phyloP scores from a whole-genome alignment of 495 filamentous ascomycete species.

The Halenospora varia region DNA sequence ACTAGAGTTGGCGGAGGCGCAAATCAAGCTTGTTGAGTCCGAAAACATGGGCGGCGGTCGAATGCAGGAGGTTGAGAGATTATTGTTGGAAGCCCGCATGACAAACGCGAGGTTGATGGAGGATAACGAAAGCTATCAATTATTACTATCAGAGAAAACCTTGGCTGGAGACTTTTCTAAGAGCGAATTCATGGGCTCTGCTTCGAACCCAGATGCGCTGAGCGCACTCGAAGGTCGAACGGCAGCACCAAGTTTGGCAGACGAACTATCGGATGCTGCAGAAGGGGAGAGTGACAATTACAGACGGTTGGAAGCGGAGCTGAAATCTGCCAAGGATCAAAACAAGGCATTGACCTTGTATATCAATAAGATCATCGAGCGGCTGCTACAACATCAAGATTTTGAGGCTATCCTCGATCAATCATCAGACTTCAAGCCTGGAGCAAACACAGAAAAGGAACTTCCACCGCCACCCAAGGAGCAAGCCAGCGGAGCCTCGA shows the following conservation, averaged over 20 bases:
- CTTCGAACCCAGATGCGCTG: conserved; percentile 50
- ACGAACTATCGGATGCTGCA: conserved; percentile 74
- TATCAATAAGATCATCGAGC: conserved; percentile 97
- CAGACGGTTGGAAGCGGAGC: conserved; percentile 70
- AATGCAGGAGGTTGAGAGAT: conserved; percentile 80
- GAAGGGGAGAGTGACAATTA: conserved; percentile 53
- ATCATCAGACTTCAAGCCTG: conserved; percentile 51
- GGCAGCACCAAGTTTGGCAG: conserved; percentile 64
- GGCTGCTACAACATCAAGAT: conserved; percentile 86
- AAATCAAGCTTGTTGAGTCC: conserved; percentile 92
- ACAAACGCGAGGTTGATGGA: conserved; percentile 94
- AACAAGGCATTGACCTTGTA: conserved; percentile 96
- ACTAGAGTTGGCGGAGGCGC: conserved; percentile 87
- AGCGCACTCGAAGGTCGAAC: conserved; percentile 50
- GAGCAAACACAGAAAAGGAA: conserved; percentile 68
- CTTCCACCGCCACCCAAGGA: conserved; percentile 73
- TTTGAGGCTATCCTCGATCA: conserved; percentile 91
- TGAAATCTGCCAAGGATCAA: conserved; percentile 81
- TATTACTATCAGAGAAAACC: conserved; percentile 88
- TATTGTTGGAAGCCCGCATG: conserved; percentile 85
- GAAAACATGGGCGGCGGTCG: conserved; percentile 87
- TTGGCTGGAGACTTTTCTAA: conserved; percentile 90
- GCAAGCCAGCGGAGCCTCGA: conserved; percentile 40
- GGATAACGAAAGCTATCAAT: conserved; percentile 96
- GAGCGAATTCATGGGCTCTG: conserved; percentile 64